A percentile compares a stretch with the other conserved stretches of the same genome.
These are phyloP conservation scores for Penicillium robsamsonii DNA, from an alignment of 495 filamentous ascomycete species.

Conservation along the genomic window DNA sequence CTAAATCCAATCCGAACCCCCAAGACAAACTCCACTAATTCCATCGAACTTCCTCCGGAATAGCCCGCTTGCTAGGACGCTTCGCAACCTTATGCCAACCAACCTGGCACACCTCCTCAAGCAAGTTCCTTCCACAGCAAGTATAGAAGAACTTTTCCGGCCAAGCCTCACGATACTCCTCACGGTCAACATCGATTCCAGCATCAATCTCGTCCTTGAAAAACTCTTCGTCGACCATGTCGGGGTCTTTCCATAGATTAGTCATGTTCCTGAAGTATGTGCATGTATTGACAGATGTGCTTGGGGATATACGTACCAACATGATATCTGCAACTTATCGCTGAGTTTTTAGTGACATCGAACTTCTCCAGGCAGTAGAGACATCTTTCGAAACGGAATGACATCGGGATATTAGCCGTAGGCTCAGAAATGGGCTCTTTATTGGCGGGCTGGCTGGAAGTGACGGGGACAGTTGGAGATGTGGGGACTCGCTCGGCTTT, in stretches of 20 bases:
- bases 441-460: not conserved
- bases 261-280: not conserved
- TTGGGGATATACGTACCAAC: not conserved
- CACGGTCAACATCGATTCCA: not conserved
- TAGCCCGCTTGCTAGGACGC: not conserved
- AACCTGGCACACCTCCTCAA: not conserved
- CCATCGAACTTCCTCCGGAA: not conserved
- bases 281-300: not conserved
- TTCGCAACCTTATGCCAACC: not conserved
- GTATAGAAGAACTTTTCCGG: not conserved
- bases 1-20: not conserved
- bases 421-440: not conserved
- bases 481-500: not conserved
- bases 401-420: not conserved
- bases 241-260: not conserved
- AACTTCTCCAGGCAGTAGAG: not conserved
- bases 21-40: not conserved
- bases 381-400: not conserved
- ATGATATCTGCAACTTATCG: not conserved
- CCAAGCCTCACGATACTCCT: not conserved
- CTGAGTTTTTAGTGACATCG: not conserved
- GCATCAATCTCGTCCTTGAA: not conserved
- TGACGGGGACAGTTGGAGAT: too few relatives aligned
- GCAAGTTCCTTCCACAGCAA: not conserved
- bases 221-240: not conserved